A percentile compares a stretch with the other conserved stretches of the same genome.
Evolutionary conservation across 1,284 basidiomycete species (phyloP).

Genomic region (Gomphus sp.): DNA sequence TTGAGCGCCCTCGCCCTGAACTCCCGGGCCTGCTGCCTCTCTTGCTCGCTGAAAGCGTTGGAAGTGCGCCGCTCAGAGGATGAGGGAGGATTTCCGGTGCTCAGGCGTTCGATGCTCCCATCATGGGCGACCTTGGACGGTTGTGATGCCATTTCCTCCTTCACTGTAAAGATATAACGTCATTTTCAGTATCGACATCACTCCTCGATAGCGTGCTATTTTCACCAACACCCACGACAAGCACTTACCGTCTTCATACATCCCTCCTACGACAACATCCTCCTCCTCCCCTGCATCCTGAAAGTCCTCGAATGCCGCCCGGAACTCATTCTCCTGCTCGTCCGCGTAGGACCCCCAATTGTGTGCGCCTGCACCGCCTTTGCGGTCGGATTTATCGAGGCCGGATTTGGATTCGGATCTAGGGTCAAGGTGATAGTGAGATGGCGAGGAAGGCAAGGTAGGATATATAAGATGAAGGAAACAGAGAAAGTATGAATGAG

Average conservation of each 20-base stretch:
- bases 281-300: slow-evolving; percentile 24
- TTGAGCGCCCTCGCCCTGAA: slow-evolving; percentile 63
- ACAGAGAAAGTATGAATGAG: not conserved
- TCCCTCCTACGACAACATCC: slow-evolving; percentile 21
- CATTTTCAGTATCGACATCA: too few relatives aligned
- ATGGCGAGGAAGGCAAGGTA: not conserved
- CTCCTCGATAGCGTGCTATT: too few relatives aligned
- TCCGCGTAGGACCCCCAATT: slow-evolving; percentile 74
- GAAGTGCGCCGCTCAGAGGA: not conserved
- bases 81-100: too few relatives aligned
- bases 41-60: slow-evolving; percentile 44
- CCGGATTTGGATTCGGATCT: slow-evolving; percentile 71
- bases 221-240: too few relatives aligned
- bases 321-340: slow-evolving; percentile 50
- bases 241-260: too few relatives aligned
- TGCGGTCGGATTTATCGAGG: slow-evolving; percentile 63
- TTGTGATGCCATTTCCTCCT: too few relatives aligned
- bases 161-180: too few relatives aligned
- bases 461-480: not conserved
- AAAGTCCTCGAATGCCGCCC: slow-evolving; percentile 40
- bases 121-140: too few relatives aligned
- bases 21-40: slow-evolving; percentile 51
- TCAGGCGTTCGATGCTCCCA: too few relatives aligned
- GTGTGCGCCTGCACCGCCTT: slow-evolving; percentile 71
- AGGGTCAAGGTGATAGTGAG: too few relatives aligned